Base-by-base conservation (phyloP, 148 eudicot genomes). In the Beta vulgaris region DNA sequence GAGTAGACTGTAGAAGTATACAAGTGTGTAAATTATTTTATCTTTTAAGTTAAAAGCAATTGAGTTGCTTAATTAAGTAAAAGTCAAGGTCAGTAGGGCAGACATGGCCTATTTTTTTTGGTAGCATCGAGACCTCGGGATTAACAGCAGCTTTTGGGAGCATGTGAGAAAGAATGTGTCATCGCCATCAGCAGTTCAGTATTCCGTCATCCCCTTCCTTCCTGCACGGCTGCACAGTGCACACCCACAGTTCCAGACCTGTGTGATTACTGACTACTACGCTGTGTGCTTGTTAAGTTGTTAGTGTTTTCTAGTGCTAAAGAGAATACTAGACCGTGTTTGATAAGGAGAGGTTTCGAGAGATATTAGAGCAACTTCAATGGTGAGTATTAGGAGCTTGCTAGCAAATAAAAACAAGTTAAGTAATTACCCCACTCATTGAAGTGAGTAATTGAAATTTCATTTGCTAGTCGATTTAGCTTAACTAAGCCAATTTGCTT, bases 111-210 rank as follows among this genome's bases (percentile, higher is more conserved):
- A 9, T 25, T 55, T 71, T 71, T 73, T 7, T 13, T 61, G 42
- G 0, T 66, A 63, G 69, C 54, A 77, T 62, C 21, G 14, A 26
- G 26, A 15, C 63, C 60, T 39, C 23, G 75, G 82, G 79, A 74
- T 74, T 42, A 42, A 35, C 54, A 46, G 16, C 29, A 44, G 13
- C 25, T 32, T 13, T 63, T 15, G 70, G 32, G 40, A 43, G 36
- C 75, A 80, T 74, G 74, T 74, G 70, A 68, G 21, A 4, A 35
- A 34, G 51, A 61, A 80, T 63, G 82, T 75, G 67, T 80, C 67
- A 70, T 75, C 76, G 32, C 67, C 86, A 69, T 74, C 76, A 77
- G 69, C 81, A 36, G 75, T 77, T 74, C 76, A 77, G 69, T 78
- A 26, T 80, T 75, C 23, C 82, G 76, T 28, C 71, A 8, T 31